Conservation (phyloP, 331 rosid genomes). For the Stylosanthes scabra region DNA sequence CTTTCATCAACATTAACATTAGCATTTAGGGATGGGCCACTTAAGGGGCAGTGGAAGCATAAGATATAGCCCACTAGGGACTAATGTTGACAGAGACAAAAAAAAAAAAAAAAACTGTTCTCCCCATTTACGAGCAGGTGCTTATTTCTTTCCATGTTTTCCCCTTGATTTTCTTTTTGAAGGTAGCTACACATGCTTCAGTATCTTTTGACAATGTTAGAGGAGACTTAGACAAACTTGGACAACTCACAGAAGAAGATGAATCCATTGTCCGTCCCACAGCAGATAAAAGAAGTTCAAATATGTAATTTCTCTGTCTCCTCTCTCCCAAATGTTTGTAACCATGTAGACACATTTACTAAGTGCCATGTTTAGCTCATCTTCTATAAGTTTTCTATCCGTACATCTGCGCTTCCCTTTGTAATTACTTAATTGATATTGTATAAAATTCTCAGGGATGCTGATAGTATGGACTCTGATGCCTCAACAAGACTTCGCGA, state of each 20-base stretch:
- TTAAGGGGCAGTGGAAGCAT: constrained; percentile 4
- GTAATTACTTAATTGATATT: constrained; percentile 43
- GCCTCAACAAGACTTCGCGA: constrained; percentile 61
- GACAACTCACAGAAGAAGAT: constrained; percentile 49
- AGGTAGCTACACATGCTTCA: constrained; percentile 59
- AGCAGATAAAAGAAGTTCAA: constrained; percentile 52
- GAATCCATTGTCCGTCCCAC: constrained; percentile 42
- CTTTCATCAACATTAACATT: constrained; percentile 19
- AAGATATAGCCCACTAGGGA: constrained; percentile 16
- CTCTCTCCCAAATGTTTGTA: constrained; percentile 5
- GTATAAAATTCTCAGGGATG: constrained; percentile 58
- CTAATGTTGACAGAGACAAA: background rate
- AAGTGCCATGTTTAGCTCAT: constrained; percentile 18
- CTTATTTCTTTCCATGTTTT: constrained; percentile 30
- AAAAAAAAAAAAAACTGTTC: constrained; percentile 11
- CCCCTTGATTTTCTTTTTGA: constrained; percentile 39
- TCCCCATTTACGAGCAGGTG: background rate
- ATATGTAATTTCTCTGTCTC: constrained; percentile 58
- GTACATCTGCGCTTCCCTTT: constrained; percentile 32
- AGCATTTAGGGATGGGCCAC: constrained; percentile 13
- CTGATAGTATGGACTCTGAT: constrained; percentile 51
- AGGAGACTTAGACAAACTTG: constrained; percentile 47
- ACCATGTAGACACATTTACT: constrained; percentile 20
- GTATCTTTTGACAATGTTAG: constrained; percentile 52
- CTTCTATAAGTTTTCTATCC: constrained; percentile 15